Base-by-base conservation (phyloP, 495 filamentous ascomycete species). In the Hypoxylon perforatum region DNA sequence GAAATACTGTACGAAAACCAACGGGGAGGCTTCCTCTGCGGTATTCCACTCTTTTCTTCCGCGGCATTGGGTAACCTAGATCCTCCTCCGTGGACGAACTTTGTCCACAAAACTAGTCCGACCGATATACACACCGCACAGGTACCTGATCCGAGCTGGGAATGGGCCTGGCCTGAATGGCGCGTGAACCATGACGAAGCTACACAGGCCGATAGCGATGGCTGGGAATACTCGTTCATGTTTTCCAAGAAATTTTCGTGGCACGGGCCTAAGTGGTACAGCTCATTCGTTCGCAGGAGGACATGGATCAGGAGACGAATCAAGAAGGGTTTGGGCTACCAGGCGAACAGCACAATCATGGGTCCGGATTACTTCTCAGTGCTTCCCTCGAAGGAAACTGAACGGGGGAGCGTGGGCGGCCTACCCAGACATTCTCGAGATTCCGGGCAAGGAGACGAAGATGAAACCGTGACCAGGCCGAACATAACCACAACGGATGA, bases 1-100 rank as follows among this genome's bases (percentile, higher is more conserved):
- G 96, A 99, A 61, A 85, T 97, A 10, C 84, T 99, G 7, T 97
- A 97, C 73, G 96, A 99, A 77, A 98, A 99, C 73, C 89, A 96
- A 73, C 82, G 92, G 15, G 92, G 92, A 17, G 79, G 84, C 33
- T 97, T 97, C 72, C 77, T 94, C 58, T 98, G 93, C 73, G 96
- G 96, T 12, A 87, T 94, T 8, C 89, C 95, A 0, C 84, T 94
- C 14, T 99, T 97, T 78, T 96, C 93, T 1, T 83, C 88, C 17
- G 89, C 88, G 48, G 93, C 93, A 2, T 85, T 99, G 4, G 88
- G 96, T 15, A 92, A 92, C 69, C 84, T 96, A 50, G 96, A 99
- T 73, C 92, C 93, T 1, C 62, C 89, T 0, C 81, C 92, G 2
- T 99, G 96, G 96, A 90, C 92, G 61, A 96, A 92, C 63, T 81